Base-by-base conservation (phyloP, 2,329 filamentous ascomycete genomes). In the Trematosphaeria pertusa region DNA sequence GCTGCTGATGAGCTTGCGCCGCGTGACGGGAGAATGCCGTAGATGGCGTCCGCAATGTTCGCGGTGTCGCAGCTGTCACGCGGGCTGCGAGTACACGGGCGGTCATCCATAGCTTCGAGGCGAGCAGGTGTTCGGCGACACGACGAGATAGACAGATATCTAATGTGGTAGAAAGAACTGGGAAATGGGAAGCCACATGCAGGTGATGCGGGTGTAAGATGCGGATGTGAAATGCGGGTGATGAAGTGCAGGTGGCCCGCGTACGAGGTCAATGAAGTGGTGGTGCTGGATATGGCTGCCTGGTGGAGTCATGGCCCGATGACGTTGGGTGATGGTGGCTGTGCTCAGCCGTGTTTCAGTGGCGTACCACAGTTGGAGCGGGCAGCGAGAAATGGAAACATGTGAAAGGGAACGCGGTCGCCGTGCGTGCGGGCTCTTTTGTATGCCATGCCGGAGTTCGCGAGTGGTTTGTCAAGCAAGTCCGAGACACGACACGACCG, bases 251-350 rank as follows among this genome's bases (percentile, higher is more conserved):
- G 24, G 28, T 18, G 22, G 12, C 39, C 30, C 34, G 36, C 32
- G 45, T 14, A 39, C 37, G 30, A 52, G 24, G 42, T 47, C 44
- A 46, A 49, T 43, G 35, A 43, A 46, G 42, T 41, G 21, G 49
- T 41, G 43, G n/a, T n/a, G n/a, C n/a, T n/a, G n/a, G n/a, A 56
- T 48, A 54, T 60, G 58, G 63, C 54, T 60, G 65, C 59, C 62
- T 65, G 61, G 48, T 56, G 46, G 55, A 60, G 62, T 66, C 58
- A 66, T 58, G 19, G 39, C 30, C 33, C 48, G 53, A 63, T 66
- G 65, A 68, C 63, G 64, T 62, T 54, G 61, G 47, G 44, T 37
- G 42, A 28, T 46, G 22, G 51, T 55, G 52, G 51, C 52, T 51
- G 58, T 45, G 56, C 52, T 55, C 35, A 50, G 40, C 46, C 35